Evolutionary conservation across 331 rosid species (phyloP), one percentile per base, ranked within the genome.

Genomic region (Malus hybrid): DNA sequence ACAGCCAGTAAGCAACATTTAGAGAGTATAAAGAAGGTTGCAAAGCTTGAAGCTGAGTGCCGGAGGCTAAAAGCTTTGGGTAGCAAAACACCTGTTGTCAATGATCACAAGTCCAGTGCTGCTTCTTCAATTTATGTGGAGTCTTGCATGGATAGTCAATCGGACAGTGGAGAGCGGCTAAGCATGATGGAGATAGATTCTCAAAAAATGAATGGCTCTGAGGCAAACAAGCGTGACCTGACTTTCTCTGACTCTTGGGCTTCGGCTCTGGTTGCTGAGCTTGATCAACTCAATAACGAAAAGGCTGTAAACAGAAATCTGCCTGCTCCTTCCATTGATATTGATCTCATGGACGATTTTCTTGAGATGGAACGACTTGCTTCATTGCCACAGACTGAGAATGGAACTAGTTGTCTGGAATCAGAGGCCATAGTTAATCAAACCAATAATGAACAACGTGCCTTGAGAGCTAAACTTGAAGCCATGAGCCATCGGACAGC

Each of bases 321-420:
- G 57, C 89, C 83, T 20, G 70, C 90, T 56, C 68, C 85, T 78
- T 86, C 92, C 32, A 70, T 82, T 68, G 86, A 89, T 77, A 83
- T 88, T 55, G 91, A 88, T 81, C 84, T 91, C 71, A 93, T 93
- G 98, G 97, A 93, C 16, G 98, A 93, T 84, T 93, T 93, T 84
- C 98, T 93, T 63, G 98, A 93, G 84, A 93, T 93, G 98, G 98
- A 93, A 75, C 85, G 87, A 75, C 90, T 93, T 33, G 98, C 80
- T 76, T 89, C 97, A 16, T 81, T 90, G 82, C 89, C 90, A 3
- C 92, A 87, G 58, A 36, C 83, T 13, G 80, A 80, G 70, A 82
- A 79, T 14, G 83, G 79, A 84, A 72, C 71, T 79, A 15, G 67
- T 81, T 78, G 32, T 72, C 80, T 63, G 52, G 89, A 80, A 82